Evolutionary conservation across 768 basidiomycete genomes (phyloP), one percentile per base, ranked within the genome.

Genomic region (Suillus spraguei): DNA sequence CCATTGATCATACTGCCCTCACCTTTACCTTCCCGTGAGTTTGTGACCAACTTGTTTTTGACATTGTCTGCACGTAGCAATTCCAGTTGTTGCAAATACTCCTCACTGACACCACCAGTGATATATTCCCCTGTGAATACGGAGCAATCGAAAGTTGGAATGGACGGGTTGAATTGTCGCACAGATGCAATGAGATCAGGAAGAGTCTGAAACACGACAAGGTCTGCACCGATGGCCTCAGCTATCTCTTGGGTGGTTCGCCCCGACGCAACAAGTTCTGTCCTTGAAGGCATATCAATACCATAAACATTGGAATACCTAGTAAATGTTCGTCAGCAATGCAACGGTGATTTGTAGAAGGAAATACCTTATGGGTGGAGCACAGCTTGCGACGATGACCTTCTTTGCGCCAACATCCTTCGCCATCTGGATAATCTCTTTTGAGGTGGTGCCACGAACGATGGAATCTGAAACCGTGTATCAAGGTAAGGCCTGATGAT

Each of bases 401-500:
- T 91, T 93, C 76, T 91, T 95, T 20, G 97, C 97, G 17, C 97
- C 97, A 17, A 97, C 97, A 71, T 99, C 97, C 73, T 96, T 96
- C 22, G 97, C 97, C 96, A 99, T 99, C 74, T 98, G 96, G 32
- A 99, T 86, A 66, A 99, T 99, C 75, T 99, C 97, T 73, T 94
- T 97, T 16, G 97, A 99, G 0, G 97, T 99, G 1, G 97, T 99
- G 6, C 97, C 97, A 32, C 97, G 89, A 24, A 99, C 97, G 68
- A 99, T 99, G 0, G 97, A 99, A 77, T 99, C 97, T 97, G 64
- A 41, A 49, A 22, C 39, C 17, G 3, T 32, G 1, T 42, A 24
- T 58, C 39, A 41, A 41, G 5, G 24, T 20, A 38, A 38, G 24
- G 20, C 39, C 2, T 8, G 24, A 60, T 6, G 36, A 60, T 8